Base-by-base conservation (phyloP, 1,284 basidiomycete genomes). In the Malassezia psittaci region DNA sequence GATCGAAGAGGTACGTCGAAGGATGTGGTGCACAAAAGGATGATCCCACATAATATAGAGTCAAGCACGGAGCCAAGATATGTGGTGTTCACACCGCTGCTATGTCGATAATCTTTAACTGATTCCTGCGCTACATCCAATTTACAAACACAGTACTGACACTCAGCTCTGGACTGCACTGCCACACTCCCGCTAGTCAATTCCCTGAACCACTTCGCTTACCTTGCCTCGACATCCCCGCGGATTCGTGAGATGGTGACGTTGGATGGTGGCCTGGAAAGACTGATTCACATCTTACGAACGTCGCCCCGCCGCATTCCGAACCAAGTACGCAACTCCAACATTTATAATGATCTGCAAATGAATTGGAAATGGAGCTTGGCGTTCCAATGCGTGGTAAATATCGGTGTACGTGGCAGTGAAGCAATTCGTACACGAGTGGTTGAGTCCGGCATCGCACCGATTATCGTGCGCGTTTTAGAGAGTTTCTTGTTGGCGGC, bases 201-300 rank as follows among this genome's bases (percentile, higher is more conserved):
- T 79, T 96, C 91, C 44, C 85, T 98, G 55, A 91, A 89, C 48
- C 90, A 96, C 77, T 85, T 98, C 56, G 88, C 88, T 48, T 94
- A 96, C 77, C 85, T 99, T 65, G 96, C 93, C 7, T 91, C 90
- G 2, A 96, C 93, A 6, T 96, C 90, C 0, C 91, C 93, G 3
- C 84, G 91, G 59, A 96, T 99, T 77, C 85, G 93, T 49, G 94
- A 99, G 77, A 96, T 96, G 72, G 87, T 99, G 80, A 93, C 90
- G 41, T 84, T 88, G 79, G 93, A 98, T 75, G 93, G 93, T 56
- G 93, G 94, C 1, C 83, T 99, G 39, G 93, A 98, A 75, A 85
- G 91, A 21, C 84, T 99, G 37, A 87, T 98, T 34, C 84, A 87
- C 56, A 90, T 99, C 63, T 64, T 78, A 9, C 66, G 67, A 13